Conservation (phyloP, 441 rosid species). For the Adansonia gregorii region DNA sequence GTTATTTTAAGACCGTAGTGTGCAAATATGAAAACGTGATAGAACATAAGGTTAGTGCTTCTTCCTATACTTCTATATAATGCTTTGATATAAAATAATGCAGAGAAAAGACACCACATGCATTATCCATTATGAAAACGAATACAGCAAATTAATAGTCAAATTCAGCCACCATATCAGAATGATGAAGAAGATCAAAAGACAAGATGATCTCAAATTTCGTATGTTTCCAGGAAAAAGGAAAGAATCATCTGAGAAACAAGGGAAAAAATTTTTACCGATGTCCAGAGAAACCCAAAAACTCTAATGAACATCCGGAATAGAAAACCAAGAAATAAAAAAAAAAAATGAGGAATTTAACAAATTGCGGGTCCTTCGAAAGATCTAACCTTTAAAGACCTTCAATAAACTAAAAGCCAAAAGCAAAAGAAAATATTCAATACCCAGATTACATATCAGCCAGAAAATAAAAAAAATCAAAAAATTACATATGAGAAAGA, state of each 20-base stretch:
- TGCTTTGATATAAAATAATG: conserved; percentile 25
- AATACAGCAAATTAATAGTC: conserved; percentile 31
- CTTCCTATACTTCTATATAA: conserved; percentile 19
- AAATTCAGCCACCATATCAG: conserved; percentile 31
- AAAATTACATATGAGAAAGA: neutral
- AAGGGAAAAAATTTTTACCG: neutral
- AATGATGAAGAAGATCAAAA: conserved; percentile 24
- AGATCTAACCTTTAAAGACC: conserved; percentile 24
- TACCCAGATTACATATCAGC: conserved; percentile 6
- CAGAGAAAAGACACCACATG: conserved; percentile 25
- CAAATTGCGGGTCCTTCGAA: conserved; percentile 30
- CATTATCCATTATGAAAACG: conserved; percentile 20
- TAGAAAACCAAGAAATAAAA: conserved; percentile 19
- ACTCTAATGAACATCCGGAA: conserved; percentile 25
- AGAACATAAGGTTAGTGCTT: conserved; percentile 22
- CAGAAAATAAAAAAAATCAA: conserved; percentile 33
- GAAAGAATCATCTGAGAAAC: neutral
- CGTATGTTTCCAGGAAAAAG: neutral
- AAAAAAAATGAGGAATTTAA: conserved; percentile 20
- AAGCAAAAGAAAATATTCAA: conserved; percentile 7
- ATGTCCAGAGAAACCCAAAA: conserved; percentile 25
- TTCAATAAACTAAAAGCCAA: conserved; percentile 21
- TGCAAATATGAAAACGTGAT: conserved; percentile 20
- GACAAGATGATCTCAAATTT: conserved; percentile 21
- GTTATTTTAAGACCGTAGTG: neutral